Percentiles rank a stretch among this genome's conserved stretches.
These are phyloP conservation scores for Penicillium herquei DNA, from an alignment of 495 filamentous ascomycete species.

Conservation along the genomic window DNA sequence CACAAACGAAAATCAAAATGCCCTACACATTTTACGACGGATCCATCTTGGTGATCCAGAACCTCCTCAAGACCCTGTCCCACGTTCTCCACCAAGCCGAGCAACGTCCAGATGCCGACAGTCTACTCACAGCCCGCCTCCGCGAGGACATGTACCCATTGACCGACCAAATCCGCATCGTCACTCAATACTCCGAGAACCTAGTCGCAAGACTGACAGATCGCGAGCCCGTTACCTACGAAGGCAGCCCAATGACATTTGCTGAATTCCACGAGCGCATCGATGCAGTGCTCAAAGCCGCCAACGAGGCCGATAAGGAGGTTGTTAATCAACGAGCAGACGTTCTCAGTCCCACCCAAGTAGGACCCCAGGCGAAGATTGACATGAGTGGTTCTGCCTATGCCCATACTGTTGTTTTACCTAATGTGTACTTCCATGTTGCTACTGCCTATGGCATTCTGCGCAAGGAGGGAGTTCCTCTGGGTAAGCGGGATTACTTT, in stretches of 20 bases:
- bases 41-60: constrained; percentile 24
- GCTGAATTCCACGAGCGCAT: constrained; percentile 41
- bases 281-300: constrained; percentile 34
- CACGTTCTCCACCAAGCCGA: constrained; percentile 30
- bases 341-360: constrained; percentile 4
- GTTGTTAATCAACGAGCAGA: constrained; percentile 27
- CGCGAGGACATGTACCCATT: constrained; percentile 50
- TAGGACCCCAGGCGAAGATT: constrained; percentile 7
- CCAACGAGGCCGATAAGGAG: constrained; percentile 39
- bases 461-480: constrained; percentile 51
- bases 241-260: constrained; percentile 37
- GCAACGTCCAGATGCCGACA: constrained; percentile 18
- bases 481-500: constrained; percentile 49
- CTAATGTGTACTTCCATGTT: constrained; percentile 62
- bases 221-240: constrained; percentile 26
- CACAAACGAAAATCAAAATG: constrained; percentile 13
- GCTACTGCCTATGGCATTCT: constrained; percentile 56
- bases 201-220: constrained; percentile 32
- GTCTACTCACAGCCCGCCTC: constrained; percentile 26
- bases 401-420: constrained; percentile 39
- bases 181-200: constrained; percentile 31
- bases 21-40: constrained; percentile 31
- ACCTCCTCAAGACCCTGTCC: constrained; percentile 29
- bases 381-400: constrained; percentile 28
- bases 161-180: constrained; percentile 44